Evolutionary conservation across 768 basidiomycete genomes (phyloP), one percentile per base, ranked within the genome.

Genomic region (Pulveroboletus frians): DNA sequence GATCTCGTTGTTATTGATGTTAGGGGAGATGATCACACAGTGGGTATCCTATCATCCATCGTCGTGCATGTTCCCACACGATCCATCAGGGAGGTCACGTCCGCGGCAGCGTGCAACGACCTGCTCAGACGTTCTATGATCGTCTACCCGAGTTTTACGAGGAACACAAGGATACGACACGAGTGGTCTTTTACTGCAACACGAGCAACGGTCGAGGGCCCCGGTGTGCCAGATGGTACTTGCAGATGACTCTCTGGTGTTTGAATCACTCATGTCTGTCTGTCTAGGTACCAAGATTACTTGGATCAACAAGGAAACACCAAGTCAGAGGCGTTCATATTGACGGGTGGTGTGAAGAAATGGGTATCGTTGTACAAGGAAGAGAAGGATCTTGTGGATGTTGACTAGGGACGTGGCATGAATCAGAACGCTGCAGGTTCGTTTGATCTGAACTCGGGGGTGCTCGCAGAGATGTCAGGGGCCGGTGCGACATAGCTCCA

Each of bases 201-300:
- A 64, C 69, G 36, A 76, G 76, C 54, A 65, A 68, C 36, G 79
- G 78, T 15, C 67, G 80, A 26, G 79, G 70, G 1, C 78, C 79
- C 14, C 68, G 80, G 11, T 78, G 75, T 61, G 79, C 78, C 17
- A 74, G 72, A 61, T 82, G 79, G 81, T 80, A 60, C 29, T 69
- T 20, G 47, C 5, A 30, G 1, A 26, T 31, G 2, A 21, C 18
- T 15, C 3, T 31, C 14, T 2, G 9, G 9, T 13, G 15, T 34
- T 27, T 9, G 18, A 36, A 40, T 47, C 15, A 39, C 38, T 10
- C 9, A 44, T 21, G 32, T 10, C 15, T 39, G 32, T 10, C 15
- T 39, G 17, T 35, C 8, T 39, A 78, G 77, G 77, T 78, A 79
- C 54, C 77, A 77, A 57, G 75, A 79, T 52, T 71, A 73, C 49